Percentiles rank a stretch among this genome's conserved stretches.
phyloP scores from a whole-genome alignment of 2,329 filamentous ascomycete genomes.

The Paecilomyces niveus region DNA sequence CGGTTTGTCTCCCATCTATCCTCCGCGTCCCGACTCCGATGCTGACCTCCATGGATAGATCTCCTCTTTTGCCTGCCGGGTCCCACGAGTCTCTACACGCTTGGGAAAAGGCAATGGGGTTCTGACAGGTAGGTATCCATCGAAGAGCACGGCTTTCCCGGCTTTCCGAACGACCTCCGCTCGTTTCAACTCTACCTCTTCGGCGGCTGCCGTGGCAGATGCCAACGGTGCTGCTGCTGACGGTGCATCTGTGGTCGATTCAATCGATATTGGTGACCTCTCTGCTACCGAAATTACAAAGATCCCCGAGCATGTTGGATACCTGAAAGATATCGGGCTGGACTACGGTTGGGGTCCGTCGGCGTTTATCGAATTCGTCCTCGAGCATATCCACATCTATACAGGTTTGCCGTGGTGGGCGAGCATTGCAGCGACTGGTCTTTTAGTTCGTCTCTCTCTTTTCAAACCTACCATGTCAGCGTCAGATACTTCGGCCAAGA shows the following conservation, averaged over 20 bases:
- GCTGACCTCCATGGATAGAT: slow-evolving; percentile 22
- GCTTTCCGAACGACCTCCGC: slow-evolving; percentile 17
- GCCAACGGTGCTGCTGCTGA: slow-evolving; percentile 2
- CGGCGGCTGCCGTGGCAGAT: slow-evolving; percentile 11
- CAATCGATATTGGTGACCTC: slow-evolving; percentile 17
- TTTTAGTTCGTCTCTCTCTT: slow-evolving; percentile 58
- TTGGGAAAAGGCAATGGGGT: slow-evolving; percentile 13
- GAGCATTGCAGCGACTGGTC: slow-evolving; percentile 59
- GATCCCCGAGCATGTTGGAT: slow-evolving; percentile 72
- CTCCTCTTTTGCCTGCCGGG: slow-evolving; percentile 25
- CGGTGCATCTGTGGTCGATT: slow-evolving; percentile 1
- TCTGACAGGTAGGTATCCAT: slow-evolving; percentile 14
- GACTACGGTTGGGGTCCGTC: slow-evolving; percentile 83
- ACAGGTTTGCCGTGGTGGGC: slow-evolving; percentile 74
- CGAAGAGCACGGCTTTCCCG: slow-evolving; percentile 14
- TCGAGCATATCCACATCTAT: slow-evolving; percentile 79
- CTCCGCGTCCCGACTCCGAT: slow-evolving; percentile 1
- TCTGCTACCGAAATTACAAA: slow-evolving; percentile 37
- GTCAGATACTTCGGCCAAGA: slow-evolving; percentile 55
- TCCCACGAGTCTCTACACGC: slow-evolving; percentile 13
- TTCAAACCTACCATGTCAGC: slow-evolving; percentile 59
- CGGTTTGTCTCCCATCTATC: slow-evolving; percentile 21
- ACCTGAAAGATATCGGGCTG: slow-evolving; percentile 72
- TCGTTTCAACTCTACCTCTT: slow-evolving; percentile 33
- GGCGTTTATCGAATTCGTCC: slow-evolving; percentile 60